Evolutionary conservation across 2,329 filamentous ascomycete genomes (phyloP), one percentile per base, ranked within the genome.

Genomic region (Penicillium sp.): DNA sequence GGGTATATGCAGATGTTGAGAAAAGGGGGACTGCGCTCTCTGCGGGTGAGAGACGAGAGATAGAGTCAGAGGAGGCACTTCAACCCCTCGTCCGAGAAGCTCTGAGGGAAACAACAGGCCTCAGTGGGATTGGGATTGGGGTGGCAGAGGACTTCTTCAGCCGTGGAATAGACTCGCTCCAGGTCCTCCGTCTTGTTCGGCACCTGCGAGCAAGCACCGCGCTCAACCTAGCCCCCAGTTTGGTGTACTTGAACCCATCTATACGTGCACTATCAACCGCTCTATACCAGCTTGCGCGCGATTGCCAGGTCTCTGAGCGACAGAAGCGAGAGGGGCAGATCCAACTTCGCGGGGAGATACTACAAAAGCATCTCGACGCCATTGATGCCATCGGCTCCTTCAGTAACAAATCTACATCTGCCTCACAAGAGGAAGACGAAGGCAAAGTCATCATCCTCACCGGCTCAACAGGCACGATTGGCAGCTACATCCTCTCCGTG

Each of bases 101-200:
- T 19, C 30, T 57, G 3, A 23, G n/a, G 17, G 55, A 49, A 7
- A 50, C 29, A 5, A 47, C 23, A 13, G 41, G 49, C 19, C 13
- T 49, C n/a, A 29, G 30, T 13, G n/a, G 8, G 31, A n/a, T 44
- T 8, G 55, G 7, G 26, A n/a, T 44, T 8, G 55, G 7, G 26
- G 5, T 38, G 21, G n/a, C 55, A 6, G 45, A 57, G 17, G 55
- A 57, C 46, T 57, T 57, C 30, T 57, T 57, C 29, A 45, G 41
- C 3, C 46, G n/a, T 8, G 55, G 55, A 11, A 57, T 57, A 46
- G 55, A 57, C 46, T 57, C 55, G 21, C 55, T 57, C 13, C 55
- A 57, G 30, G 55, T 57, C n/a, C 55, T 57, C 29, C 55, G 55
- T 19, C n/a, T 57, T 41, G 46, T 57, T 15, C 31, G 55, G 26